phyloP scores from a whole-genome alignment of 2,329 filamentous ascomycete genomes.

The Fusarium sp. region DNA sequence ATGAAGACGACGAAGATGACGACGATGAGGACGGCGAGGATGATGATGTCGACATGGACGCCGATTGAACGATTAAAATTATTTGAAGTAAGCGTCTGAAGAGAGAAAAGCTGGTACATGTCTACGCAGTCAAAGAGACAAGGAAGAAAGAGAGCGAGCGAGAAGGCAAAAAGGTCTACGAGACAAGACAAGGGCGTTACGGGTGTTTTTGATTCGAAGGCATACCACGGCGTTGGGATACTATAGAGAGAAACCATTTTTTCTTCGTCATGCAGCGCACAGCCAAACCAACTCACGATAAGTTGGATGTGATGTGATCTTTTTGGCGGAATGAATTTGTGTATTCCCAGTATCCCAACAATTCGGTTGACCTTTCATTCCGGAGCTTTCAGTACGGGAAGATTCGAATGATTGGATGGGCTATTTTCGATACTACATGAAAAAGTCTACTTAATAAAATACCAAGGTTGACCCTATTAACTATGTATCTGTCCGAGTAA shows the following conservation, averaged over 20 bases:
- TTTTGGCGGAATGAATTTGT: conserved; percentile 26
- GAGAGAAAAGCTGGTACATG: conserved; percentile 23
- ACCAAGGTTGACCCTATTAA: background rate
- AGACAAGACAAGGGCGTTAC: conserved; percentile 38
- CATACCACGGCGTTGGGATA: conserved; percentile 43
- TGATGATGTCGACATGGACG: conserved; percentile 51
- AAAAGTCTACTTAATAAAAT: conserved; percentile 1
- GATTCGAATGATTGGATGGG: conserved; percentile 15
- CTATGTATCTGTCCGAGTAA: background rate
- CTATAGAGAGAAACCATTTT: conserved; percentile 36
- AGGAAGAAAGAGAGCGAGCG: background rate
- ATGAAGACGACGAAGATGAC: conserved; percentile 52
- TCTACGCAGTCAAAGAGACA: background rate
- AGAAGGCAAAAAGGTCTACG: conserved; percentile 24
- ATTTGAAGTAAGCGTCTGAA: conserved; percentile 5
- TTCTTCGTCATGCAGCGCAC: conserved; percentile 36
- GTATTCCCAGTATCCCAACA: conserved; percentile 16
- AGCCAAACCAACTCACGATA: conserved; percentile 4
- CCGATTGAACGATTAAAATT: conserved; percentile 15
- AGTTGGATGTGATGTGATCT: conserved; percentile 29
- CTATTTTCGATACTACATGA: background rate
- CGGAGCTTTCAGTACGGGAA: conserved; percentile 5
- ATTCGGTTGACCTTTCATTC: conserved; percentile 10
- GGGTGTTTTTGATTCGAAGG: conserved; percentile 43
- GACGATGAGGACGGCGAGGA: conserved; percentile 49